Evolutionary conservation across 192 early-diverging fungal species (phyloP), one percentile per base, ranked within the genome.

Genomic region (Dissophora globulifera): DNA sequence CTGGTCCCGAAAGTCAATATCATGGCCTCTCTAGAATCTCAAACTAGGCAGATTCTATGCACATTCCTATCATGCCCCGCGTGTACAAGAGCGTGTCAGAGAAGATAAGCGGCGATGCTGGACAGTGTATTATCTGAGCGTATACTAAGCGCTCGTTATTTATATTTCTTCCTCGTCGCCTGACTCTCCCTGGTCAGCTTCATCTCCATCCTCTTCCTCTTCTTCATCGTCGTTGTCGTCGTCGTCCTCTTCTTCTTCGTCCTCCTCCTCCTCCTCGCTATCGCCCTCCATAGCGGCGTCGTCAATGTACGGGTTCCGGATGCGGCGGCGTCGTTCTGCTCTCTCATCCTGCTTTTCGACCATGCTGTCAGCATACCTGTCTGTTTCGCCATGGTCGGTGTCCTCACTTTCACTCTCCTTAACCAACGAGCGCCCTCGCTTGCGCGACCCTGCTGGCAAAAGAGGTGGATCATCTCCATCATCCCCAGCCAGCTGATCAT

Each of bases 341-440:
- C 45, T 30, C 20, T 78, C 66, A 1, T 69, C 56, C 19, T 59
- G 26, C 20, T 27, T 3, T 29, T 69, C 56, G 2, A 46, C 12
- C 8, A 19, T 27, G 20, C 40, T 13, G 19, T 66, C 49, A 0
- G 20, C 29, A 25, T 65, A 30, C 17, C 51, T 56, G 10, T 59
- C 54, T 20, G 63, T 46, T 16, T 57, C 66, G 12, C 23, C 27
- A 3, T 31, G 31, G 2, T 49, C 60, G 1, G 45, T 49, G 0
- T 55, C 74, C 20, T 25, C 31, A 23, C 43, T 38, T 1, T 62
- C 58, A 2, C 26, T 29, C 60, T 22, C 52, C 58, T 2, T 23
- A 23, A 0, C 50, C 15, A 15, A n/a, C n/a, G n/a, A n/a, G n/a
- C n/a, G n/a, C n/a, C n/a, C 50, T 47, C 23, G 48, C 67, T 16